Base-by-base conservation (phyloP, 1,284 basidiomycete genomes). In the Anthracocystis panici-leucophaei region DNA sequence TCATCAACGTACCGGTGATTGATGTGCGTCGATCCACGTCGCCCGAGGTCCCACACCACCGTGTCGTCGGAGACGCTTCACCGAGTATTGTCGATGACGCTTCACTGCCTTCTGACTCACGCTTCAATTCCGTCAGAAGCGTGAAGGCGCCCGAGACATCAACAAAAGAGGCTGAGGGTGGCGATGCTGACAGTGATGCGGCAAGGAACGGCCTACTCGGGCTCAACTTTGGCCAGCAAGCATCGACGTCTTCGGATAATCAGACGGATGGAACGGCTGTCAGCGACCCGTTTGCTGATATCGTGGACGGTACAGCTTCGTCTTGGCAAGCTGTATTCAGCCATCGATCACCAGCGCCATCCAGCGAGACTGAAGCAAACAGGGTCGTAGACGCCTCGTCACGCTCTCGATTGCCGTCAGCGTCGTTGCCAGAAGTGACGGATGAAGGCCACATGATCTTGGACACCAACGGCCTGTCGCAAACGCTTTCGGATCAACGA, bases 251-350 rank as follows among this genome's bases (percentile, higher is more conserved):
- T 18, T 35, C 35, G 14, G 50, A 49, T 18, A 33, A 52, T 9
- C 31, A 52, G 38, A 10, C 25, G 2, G 27, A 16, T 5, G 21
- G 25, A 14, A 21, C 29, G 9, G 18, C 29, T 11, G 27, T 29
- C 0, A 38, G 21, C 3, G 71, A 75, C 21, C 62, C 71, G 3
- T 75, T 75, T n/a, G 57, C 42, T 9, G 54, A 52, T 25, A 54
- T 75, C 5, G 52, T 54, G 8, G 66, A 75, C 31, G 62, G 53
- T n/a, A 65, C 66, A 7, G 65, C 65, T 21, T 75, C 71, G 11
- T 69, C 71, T 0, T 75, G 71, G 71, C 71, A 75, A n/a, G 63
- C 71, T 14, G 65, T 63, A 20, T 75, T 69, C 40, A 59, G 50
- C 56, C 57, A 64, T 9, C 64, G 61, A 23, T 27, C 49, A 1